These are phyloP conservation scores for Gilbertella persicaria DNA, from an alignment of 371 early-diverging fungal genomes.

Conservation along the genomic window DNA sequence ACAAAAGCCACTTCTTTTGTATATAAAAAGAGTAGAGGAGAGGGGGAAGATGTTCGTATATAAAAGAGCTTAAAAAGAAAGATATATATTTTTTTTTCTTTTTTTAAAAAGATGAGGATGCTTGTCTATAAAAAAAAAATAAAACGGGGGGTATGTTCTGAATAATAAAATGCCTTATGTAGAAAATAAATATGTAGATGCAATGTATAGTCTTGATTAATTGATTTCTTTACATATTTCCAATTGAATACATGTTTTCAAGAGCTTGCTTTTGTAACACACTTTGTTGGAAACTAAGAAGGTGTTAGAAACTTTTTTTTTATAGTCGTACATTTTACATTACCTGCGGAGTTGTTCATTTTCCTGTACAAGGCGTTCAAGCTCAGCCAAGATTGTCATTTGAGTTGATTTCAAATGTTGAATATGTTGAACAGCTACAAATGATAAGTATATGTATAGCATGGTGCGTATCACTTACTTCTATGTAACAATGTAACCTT, in stretches of 20 bases:
- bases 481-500: conserved; percentile 45
- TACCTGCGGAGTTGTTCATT: conserved; percentile 43
- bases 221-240: conserved; percentile 9
- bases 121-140: background rate
- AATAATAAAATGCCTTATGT: background rate
- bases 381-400: conserved; percentile 36
- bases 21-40: background rate
- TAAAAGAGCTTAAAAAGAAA: too few relatives aligned
- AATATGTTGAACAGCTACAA: conserved; percentile 38
- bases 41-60: background rate
- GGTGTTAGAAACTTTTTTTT: background rate
- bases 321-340: conserved; percentile 14
- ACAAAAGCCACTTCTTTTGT: background rate
- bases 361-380: conserved; percentile 38
- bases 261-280: conserved; percentile 53
- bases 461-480: conserved; percentile 31
- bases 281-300: conserved; percentile 45
- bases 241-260: conserved; percentile 50
- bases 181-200: background rate
- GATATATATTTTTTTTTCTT: too few relatives aligned
- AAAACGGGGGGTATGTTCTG: background rate
- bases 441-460: background rate
- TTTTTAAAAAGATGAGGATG: too few relatives aligned
- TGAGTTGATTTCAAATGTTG: conserved; percentile 40
- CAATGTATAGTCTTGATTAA: too few relatives aligned